Percentiles rank a stretch among this genome's conserved stretches.
Evolutionary conservation across 345 rosid species (phyloP).

Genomic region (Gynandropsis gynandra): DNA sequence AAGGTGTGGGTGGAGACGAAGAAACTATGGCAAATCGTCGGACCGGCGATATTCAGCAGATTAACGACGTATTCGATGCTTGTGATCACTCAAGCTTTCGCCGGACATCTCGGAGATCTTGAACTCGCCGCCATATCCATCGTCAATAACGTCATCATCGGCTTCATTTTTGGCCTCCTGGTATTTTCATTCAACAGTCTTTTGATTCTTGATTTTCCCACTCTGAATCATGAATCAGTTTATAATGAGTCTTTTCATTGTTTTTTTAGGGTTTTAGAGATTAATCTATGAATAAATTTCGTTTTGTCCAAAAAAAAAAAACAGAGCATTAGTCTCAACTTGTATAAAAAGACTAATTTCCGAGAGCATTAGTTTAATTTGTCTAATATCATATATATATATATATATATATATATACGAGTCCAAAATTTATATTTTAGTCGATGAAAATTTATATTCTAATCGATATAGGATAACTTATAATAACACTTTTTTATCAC

Average conservation of each 20-base stretch:
- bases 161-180: constrained; percentile 82
- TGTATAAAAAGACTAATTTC: too few species aligned
- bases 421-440: too few species aligned
- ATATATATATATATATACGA: too few species aligned
- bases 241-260: neutral
- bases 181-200: constrained; percentile 24
- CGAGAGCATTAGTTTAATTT: too few species aligned
- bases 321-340: too few species aligned
- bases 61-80: constrained; percentile 70
- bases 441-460: too few species aligned
- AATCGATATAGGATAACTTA: too few species aligned
- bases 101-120: constrained; percentile 88
- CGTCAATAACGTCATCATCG: constrained; percentile 55
- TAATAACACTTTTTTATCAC: too few species aligned
- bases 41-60: constrained; percentile 78
- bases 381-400: too few species aligned
- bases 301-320: too few species aligned
- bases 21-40: constrained; percentile 83
- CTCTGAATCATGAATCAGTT: neutral
- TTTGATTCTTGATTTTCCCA: neutral
- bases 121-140: constrained; percentile 92
- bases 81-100: constrained; percentile 88
- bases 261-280: neutral
- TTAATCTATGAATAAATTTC: too few species aligned
- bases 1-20: constrained; percentile 65